Evolutionary conservation across 805 yeast genomes (phyloP), one percentile per base, ranked within the genome.

Genomic region (Wickerhamomyces sydowiorum): DNA sequence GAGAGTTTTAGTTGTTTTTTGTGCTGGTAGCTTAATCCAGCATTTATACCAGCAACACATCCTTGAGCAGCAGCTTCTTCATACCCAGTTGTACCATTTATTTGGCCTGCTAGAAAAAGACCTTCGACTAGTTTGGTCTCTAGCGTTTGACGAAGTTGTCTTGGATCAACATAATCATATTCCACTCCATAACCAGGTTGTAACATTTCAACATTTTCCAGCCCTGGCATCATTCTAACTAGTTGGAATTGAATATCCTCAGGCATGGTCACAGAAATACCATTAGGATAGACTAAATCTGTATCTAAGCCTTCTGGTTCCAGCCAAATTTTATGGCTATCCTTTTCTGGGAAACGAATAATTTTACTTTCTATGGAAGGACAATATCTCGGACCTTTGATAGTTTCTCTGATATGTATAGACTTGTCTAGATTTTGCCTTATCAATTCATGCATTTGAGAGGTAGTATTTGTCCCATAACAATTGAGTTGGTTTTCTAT

Each of bases 171-270:
- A 59, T 87, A 93, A 57, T 93, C 99, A 59, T 93, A 93, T 62
- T 93, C 99, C 2, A 93, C 99, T n/a, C 99, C 99, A 59, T 93
- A 93, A 0, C 97, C 99, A 0, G 97, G 96, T 57, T 90, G 96
- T 12, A 83, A 59, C 86, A 93, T 87, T n/a, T 65, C 69, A 0
- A 85, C 96, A 49, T 86, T 79, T 53, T 87, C 96, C 38, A 95
- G 74, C 0, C 99, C 99, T 4, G 88, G 85, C 46, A 93, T 86
- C 67, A 87, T 66, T 44, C 72, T 69, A 41, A 93, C 74, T 72
- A 90, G 74, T 48, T 76, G 69, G 19, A 72, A 73, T 62, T 93
- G 99, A 24, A 90, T 82, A 20, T 91, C 97, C 29, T 79, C 93
- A 0, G 99, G 99, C 95, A 93, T 85, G 0, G 99, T 89, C 53